Base-by-base conservation (phyloP, 2,329 filamentous ascomycete genomes). In the Fusarium subglutinans region DNA sequence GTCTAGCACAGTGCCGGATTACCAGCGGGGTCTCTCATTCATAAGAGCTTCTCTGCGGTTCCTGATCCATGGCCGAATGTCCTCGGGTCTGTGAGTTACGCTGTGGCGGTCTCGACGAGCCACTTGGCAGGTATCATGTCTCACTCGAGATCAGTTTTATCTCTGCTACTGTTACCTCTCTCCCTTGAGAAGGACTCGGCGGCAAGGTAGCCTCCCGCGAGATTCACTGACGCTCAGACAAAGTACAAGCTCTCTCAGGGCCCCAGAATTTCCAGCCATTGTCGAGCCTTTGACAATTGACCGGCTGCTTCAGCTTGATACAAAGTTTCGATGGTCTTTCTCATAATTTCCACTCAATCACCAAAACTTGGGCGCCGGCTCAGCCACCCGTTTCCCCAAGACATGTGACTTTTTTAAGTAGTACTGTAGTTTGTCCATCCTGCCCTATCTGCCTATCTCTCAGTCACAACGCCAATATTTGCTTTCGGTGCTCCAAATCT, bases 101-200 rank as follows among this genome's bases (percentile, higher is more conserved):
- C 64, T 78, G 76, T 77, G 76, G 74, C 76, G 71, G 76, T 77
- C 73, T 78, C 69, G 68, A 75, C 63, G 69, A 69, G 62, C 75
- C 71, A 78, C 66, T 76, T 63, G 76, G 60, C 41, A 69, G 67
- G 72, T 72, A 61, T 74, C 72, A 70, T 78, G 76, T 78, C 76
- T 78, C 75, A 78, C 69, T 50, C 60, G 56, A 40, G 35, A 51
- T 61, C 69, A 57, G 64, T 66, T 66, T 72, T 77, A 66, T 69
- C 70, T 73, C 54, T 64, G 57, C 15, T 62, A 63, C 63, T 60
- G 55, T 70, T 63, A 60, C 63, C 41, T 73, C 72, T 73, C 66
- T 71, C 73, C 73, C 73, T 76, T 76, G 56, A 59, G 33, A 75
- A 58, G 58, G 58, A 75, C 76, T 75, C 72, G 74, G 64, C 73